Base-by-base conservation (phyloP, 768 basidiomycete genomes). In the Leccinum disarticulatum region DNA sequence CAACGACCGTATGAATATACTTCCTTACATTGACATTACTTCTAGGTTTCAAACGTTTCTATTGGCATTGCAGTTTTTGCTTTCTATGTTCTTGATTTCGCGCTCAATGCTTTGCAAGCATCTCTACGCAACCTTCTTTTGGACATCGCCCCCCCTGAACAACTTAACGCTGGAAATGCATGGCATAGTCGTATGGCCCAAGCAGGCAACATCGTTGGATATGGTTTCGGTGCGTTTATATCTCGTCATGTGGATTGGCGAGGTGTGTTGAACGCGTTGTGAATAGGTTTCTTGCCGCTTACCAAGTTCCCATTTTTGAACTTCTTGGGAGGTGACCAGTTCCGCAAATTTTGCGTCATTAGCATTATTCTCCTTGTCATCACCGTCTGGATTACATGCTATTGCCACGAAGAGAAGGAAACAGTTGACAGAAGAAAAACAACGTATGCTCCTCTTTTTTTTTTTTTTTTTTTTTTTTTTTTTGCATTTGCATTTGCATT, bases 111-210 rank as follows among this genome's bases (percentile, higher is more conserved):
- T 4, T 75, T 96, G 50, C 93, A 96, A 80, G 93, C 92, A 3
- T 96, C 94, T 11, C 78, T 98, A 35, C 81, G 95, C 53, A 97
- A 97, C 73, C 84, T 99, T n/a, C 80, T 98, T 13, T 81, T 99
- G 59, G 97, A 99, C 70, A 77, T 96, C 54, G 85, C 93, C 0
- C 95, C 97, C 6, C 84, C 91, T 14, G 84, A 87, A 61, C 96
- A 98, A 72, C 83, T 98, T 13, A 94, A 88, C 57, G 82, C 87
- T n/a, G 94, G 90, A 4, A 99, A 98, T 76, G 97, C 97, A 35
- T 99, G 96, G 95, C 95, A 98, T 62, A 91, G 95, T 50, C 81
- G 93, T 61, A 97, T 98, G 91, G 89, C 87, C 48, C 94, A 98
- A 70, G 87, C 94, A n/a, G 97, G 95, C 22, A 98, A 97, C 70